Evolutionary conservation across 805 yeast species (phyloP), one percentile per base, ranked within the genome.

Genomic region (Schizosaccharomyces lindneri): DNA sequence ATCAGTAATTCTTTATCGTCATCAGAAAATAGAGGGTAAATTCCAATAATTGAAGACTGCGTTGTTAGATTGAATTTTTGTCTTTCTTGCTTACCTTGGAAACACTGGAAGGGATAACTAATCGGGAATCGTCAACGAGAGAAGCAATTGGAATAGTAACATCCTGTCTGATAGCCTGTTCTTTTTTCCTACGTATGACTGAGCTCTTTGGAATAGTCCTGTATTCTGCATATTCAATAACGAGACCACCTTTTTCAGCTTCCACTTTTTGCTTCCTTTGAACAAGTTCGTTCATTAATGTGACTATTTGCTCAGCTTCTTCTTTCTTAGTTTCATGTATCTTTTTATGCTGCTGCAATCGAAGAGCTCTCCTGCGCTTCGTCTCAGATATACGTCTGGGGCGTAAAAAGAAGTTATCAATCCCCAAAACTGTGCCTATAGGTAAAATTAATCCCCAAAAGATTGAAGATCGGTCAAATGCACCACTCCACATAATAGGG

Each of bases 401-500:
- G 17, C 29, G 27, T 19, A 57, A n/a, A 11, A 36, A 27, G 5
- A 36, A n/a, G 11, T 36, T 9, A n/a, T 57, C 60, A 21, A 57
- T 9, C 15, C 48, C 60, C 7, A 57, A 15, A 21, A 57, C n/a
- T 7, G 60, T 5, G n/a, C 31, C 21, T 3, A 57, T 21, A 1
- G 60, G 60, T 29, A 32, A 36, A 19, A n/a, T 48, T 5, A 41
- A 17, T 9, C 60, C 60, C 60, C 60, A 57, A 41, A 57, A 57
- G 21, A 32, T 11, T 4, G 60, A n/a, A 19, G 48, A 36, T 17
- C 29, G 17, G 46, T 27, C 39, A 29, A 57, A 11, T 1, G 46
- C 24, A 11, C 39, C 27, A n/a, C 48, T 29, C 48, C 43, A 36
- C n/a, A 57, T 29, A 19, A 57, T 41, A 5, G 60, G 60, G 15